These are phyloP conservation scores for Exsudoporus frostii DNA, from an alignment of 768 basidiomycete species.

Conservation along the genomic window DNA sequence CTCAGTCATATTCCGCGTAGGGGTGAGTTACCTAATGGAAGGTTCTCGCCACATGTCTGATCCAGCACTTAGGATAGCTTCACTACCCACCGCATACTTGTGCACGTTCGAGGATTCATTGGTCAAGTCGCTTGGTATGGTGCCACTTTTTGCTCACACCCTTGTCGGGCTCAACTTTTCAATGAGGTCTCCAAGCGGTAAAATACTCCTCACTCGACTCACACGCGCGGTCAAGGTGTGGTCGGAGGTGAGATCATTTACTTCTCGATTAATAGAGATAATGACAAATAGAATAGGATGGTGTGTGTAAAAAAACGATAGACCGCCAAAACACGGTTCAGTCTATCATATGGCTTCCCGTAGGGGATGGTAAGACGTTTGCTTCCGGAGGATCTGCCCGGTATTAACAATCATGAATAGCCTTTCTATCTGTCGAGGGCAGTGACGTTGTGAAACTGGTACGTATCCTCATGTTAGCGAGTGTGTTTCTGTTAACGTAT, in stretches of 20 bases:
- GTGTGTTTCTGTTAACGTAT: slow-evolving; percentile 15
- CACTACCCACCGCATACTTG: slow-evolving; percentile 45
- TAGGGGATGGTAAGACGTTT: slow-evolving; percentile 39
- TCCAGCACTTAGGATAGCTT: slow-evolving; percentile 36
- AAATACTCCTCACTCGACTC: slow-evolving; percentile 44
- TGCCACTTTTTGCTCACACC: background rate
- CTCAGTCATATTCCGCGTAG: slow-evolving; percentile 47
- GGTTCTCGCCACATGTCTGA: slow-evolving; percentile 13
- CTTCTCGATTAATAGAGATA: background rate
- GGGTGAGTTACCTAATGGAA: slow-evolving; percentile 32
- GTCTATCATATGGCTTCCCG: slow-evolving; percentile 53
- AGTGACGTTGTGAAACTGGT: slow-evolving; percentile 47
- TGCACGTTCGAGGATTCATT: slow-evolving; percentile 51
- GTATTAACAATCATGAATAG: slow-evolving; percentile 28
- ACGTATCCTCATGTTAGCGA: slow-evolving; percentile 10
- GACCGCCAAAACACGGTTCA: slow-evolving; percentile 44
- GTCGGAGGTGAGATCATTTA: slow-evolving; percentile 39
- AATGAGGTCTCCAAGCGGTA: slow-evolving; percentile 47
- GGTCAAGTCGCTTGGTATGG: slow-evolving; percentile 52
- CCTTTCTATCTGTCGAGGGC: slow-evolving; percentile 52
- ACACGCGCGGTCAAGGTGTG: slow-evolving; percentile 50
- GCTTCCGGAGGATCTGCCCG: slow-evolving; percentile 2
- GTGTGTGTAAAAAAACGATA: slow-evolving; percentile 50
- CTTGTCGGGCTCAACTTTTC: slow-evolving; percentile 3
- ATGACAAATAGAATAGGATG: slow-evolving; percentile 35